Evolutionary conservation across 306 rosid genomes (phyloP), one percentile per base, ranked within the genome.

Genomic region (Sicyos edulis): DNA sequence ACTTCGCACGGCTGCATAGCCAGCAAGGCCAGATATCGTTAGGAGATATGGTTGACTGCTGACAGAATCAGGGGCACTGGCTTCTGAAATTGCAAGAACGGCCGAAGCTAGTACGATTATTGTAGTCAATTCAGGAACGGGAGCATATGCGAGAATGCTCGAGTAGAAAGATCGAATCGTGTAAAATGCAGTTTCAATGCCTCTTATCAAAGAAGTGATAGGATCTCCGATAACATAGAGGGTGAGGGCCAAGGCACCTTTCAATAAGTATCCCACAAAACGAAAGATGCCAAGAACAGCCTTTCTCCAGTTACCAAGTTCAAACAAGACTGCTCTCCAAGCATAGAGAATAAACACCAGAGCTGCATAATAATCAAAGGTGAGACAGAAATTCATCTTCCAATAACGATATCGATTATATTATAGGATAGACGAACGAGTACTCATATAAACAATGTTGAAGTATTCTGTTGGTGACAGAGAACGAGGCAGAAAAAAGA

Each of bases 301-400:
- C 40, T 34, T 34, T 34, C 40, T 34, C 40, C 40, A 34, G 40
- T 34, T 34, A 34, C 80, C 77, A 26, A 93, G 79, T 76, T 93
- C 99, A n/a, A 90, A 86, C 44, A 93, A 75, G 66, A 91, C 95
- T 15, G 90, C 92, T 78, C 92, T 87, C 99, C 99, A 93, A n/a
- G 96, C 87, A 79, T 93, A 93, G 64, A 91, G 40, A 54, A 93
- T 84, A 77, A 93, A 87, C 63, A 78, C 95, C 70, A 80, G 58
- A 16, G 87, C 96, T 92, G 96, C 81, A 84, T 37, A 57, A 70
- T 62, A 11, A 82, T 42, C 2, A 26, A 71, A 45, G 72, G 16
- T 59, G 65, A 78, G 49, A 73, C 55, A 19, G 8, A 50, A 66
- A 52, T 16, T 16, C 9, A n/a, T 53, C 29, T 64, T 64, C 53